Percentiles rank a stretch among this genome's conserved stretches.
Evolutionary conservation across 371 early-diverging fungal genomes (phyloP).

Genomic region (Paraphysoderma sedebokerense): DNA sequence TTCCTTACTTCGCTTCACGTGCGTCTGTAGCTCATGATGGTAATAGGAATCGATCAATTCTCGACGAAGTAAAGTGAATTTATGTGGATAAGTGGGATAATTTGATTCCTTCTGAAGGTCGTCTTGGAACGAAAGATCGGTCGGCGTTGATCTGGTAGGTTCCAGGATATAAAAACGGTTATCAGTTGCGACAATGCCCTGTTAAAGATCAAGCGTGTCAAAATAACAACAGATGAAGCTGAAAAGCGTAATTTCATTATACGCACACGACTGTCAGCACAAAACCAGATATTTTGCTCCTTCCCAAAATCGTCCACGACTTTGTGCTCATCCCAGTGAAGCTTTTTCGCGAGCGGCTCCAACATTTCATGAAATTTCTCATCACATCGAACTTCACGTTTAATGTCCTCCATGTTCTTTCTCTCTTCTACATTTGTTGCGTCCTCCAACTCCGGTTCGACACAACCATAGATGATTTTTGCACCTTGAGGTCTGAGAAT

Average conservation of each 20-base stretch:
- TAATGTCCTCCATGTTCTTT: too few relatives aligned
- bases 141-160: background rate
- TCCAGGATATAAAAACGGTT: slow-evolving; percentile 1
- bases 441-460: background rate
- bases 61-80: background rate
- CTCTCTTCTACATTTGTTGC: background rate
- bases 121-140: background rate
- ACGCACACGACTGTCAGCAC: background rate
- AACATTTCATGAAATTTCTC: background rate
- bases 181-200: background rate
- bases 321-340: background rate
- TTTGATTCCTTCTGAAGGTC: too few relatives aligned
- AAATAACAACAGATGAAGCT: too few relatives aligned
- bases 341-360: background rate
- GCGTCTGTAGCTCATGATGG: too few relatives aligned
- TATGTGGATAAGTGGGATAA: slow-evolving; percentile 1
- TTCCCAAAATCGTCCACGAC: slow-evolving; percentile 1
- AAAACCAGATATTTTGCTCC: background rate
- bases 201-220: too few relatives aligned
- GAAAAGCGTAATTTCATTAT: too few relatives aligned
- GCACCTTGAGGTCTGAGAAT: background rate
- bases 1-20: too few relatives aligned
- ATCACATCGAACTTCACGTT: background rate
- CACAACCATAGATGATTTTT: background rate
- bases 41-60: background rate